Conservation (phyloP, 2,329 filamentous ascomycete species). For the Aspergillus floridensis region DNA sequence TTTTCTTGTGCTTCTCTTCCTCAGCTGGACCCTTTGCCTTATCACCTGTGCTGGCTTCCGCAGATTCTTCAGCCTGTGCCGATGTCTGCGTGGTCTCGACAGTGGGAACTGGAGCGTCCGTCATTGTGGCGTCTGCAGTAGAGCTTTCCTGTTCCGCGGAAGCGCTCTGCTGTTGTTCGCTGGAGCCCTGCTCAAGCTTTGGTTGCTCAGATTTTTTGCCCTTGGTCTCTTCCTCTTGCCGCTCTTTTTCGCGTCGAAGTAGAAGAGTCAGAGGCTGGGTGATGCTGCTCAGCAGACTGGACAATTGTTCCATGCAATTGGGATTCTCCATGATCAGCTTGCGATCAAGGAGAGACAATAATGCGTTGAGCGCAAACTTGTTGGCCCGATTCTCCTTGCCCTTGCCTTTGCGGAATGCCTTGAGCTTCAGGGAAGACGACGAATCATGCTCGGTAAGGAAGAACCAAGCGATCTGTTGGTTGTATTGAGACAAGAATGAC, state of each 20-base stretch:
- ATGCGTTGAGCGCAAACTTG: conserved; percentile 87
- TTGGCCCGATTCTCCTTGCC: conserved; percentile 77
- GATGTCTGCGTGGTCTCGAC: conserved; percentile 31
- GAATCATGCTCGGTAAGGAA: conserved; percentile 95
- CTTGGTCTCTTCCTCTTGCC: conserved; percentile 45
- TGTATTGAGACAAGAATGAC: conserved; percentile 78
- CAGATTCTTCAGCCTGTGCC: conserved; percentile 33
- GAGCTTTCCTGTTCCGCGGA: conserved; percentile 22
- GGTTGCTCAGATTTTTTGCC: conserved; percentile 36
- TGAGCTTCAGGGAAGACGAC: conserved; percentile 71
- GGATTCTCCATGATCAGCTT: conserved; percentile 95
- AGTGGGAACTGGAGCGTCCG: conserved; percentile 35
- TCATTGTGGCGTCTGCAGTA: conserved; percentile 39
- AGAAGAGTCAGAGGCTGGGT: conserved; percentile 80
- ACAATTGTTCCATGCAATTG: conserved; percentile 91
- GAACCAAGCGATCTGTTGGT: conserved; percentile 81
- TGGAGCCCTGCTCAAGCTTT: conserved; percentile 16
- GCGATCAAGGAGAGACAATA: conserved; percentile 85
- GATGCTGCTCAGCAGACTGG: conserved; percentile 80
- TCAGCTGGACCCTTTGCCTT: conserved; percentile 43
- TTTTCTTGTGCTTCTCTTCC: conserved; percentile 57
- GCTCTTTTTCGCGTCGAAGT: conserved; percentile 81
- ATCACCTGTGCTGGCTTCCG: conserved; percentile 28
- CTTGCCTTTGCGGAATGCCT: conserved; percentile 79
- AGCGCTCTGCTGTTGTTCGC: conserved; percentile 26